Conservation (phyloP, 2,329 filamentous ascomycete species). For the Pleurostoma richardsiae region DNA sequence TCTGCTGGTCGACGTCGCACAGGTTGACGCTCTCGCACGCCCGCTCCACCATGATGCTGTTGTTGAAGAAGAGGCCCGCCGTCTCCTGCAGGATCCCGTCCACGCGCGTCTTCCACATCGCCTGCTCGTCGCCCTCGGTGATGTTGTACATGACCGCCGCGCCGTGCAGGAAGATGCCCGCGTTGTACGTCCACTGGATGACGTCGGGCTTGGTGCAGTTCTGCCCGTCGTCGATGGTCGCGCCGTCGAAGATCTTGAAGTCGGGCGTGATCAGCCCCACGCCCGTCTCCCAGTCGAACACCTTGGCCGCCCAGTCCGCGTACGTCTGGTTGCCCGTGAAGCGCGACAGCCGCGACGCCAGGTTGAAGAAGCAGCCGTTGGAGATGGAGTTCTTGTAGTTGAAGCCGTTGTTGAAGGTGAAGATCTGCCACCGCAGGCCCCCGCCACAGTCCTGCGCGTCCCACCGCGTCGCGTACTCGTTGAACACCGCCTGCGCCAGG, state of each 20-base stretch:
- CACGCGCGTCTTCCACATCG: constrained; percentile 52
- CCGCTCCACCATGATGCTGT: constrained; percentile 56
- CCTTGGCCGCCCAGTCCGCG: constrained; percentile 65
- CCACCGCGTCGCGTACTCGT: constrained; percentile 70
- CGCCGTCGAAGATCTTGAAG: constrained; percentile 55
- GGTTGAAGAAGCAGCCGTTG: constrained; percentile 66
- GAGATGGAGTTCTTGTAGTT: constrained; percentile 65
- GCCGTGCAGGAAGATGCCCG: constrained; percentile 60
- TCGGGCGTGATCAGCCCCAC: constrained; percentile 51
- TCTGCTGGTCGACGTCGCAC: constrained; percentile 68
- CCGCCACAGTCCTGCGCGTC: constrained; percentile 62
- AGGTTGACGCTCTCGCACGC: constrained; percentile 56
- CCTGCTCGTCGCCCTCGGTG: constrained; percentile 36
- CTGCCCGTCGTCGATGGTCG: constrained; percentile 30
- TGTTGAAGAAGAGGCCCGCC: constrained; percentile 50
- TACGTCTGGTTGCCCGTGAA: constrained; percentile 81
- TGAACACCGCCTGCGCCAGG: constrained; percentile 73
- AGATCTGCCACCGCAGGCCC: constrained; percentile 83
- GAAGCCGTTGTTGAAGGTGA: constrained; percentile 67
- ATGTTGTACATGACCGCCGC: constrained; percentile 59
- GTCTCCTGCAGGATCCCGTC: constrained; percentile 51
- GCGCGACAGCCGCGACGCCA: constrained; percentile 65
- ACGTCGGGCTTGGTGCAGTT: constrained; percentile 48
- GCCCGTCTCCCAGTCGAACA: constrained; percentile 60
- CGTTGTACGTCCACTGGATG: constrained; percentile 66